Conservation (phyloP, 257 asterid species). For the Salvia hispanica region DNA sequence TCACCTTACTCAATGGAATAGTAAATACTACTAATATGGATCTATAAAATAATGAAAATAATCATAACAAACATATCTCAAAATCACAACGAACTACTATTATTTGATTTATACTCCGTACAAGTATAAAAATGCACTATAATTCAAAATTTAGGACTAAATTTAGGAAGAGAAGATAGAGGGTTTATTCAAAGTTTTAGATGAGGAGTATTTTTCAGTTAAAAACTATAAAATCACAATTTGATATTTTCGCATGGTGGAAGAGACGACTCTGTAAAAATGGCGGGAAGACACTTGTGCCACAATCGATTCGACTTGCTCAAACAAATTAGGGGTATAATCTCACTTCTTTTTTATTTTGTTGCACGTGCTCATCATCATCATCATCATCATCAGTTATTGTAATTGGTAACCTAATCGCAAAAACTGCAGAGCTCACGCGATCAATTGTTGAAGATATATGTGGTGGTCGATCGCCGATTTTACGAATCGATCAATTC, state of each 20-base stretch:
- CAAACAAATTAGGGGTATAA: constrained; percentile 55
- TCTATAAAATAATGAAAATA: too few species aligned
- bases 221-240: not conserved
- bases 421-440: constrained; percentile 56
- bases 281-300: constrained; percentile 56
- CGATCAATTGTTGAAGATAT: constrained; percentile 64
- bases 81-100: too few species aligned
- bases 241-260: not conserved
- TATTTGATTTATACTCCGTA: too few species aligned
- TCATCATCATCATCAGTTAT: not conserved
- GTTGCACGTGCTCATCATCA: too few species aligned
- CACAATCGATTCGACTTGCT: constrained; percentile 43
- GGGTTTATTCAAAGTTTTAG: too few species aligned
- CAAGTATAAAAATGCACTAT: too few species aligned
- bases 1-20: too few species aligned
- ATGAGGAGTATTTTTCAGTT: too few species aligned
- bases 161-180: too few species aligned
- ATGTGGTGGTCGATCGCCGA: constrained; percentile 52
- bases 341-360: not conserved
- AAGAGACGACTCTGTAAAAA: constrained; percentile 33
- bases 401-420: not conserved
- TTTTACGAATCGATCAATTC: constrained; percentile 60
- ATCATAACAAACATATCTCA: too few species aligned
- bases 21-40: too few species aligned
- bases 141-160: too few species aligned